Conservation (phyloP, 441 rosid species). For the Corymbia calophylla region DNA sequence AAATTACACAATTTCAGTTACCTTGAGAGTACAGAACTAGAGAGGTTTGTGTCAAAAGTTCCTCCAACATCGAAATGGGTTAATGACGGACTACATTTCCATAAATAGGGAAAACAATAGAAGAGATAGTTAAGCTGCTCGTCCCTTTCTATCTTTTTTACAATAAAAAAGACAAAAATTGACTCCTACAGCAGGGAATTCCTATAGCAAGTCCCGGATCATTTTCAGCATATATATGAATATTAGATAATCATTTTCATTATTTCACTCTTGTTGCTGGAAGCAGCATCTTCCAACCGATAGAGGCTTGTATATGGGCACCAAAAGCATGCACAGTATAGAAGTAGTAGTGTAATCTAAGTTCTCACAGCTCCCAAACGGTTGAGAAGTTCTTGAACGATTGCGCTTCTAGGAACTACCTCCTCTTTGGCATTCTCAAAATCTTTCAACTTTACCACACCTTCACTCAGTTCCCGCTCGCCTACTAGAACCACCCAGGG, state of each 20-base stretch:
- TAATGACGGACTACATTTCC: background rate
- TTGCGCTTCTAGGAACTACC: constrained; percentile 30
- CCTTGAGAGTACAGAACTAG: background rate
- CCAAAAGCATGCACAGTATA: background rate
- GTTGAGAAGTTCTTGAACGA: constrained; percentile 35
- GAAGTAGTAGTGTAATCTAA: background rate
- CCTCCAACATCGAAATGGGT: background rate
- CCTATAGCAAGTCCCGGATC: background rate
- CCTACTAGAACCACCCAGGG: constrained; percentile 82
- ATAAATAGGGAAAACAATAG: background rate
- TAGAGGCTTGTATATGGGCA: background rate
- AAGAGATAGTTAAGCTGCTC: background rate
- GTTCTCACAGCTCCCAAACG: constrained; percentile 6
- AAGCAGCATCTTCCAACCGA: background rate
- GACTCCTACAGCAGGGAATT: background rate
- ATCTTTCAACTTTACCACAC: constrained; percentile 60
- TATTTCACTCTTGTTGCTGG: background rate
- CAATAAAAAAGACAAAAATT: background rate
- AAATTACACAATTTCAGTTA: background rate
- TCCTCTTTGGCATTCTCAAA: constrained; percentile 44
- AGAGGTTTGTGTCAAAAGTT: background rate
- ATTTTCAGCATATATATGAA: background rate
- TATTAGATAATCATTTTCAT: background rate
- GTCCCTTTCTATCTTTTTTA: background rate
- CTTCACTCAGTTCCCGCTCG: constrained; percentile 52